phyloP scores from a whole-genome alignment of 495 filamentous ascomycete genomes.

The Pseudevernia furfuracea region DNA sequence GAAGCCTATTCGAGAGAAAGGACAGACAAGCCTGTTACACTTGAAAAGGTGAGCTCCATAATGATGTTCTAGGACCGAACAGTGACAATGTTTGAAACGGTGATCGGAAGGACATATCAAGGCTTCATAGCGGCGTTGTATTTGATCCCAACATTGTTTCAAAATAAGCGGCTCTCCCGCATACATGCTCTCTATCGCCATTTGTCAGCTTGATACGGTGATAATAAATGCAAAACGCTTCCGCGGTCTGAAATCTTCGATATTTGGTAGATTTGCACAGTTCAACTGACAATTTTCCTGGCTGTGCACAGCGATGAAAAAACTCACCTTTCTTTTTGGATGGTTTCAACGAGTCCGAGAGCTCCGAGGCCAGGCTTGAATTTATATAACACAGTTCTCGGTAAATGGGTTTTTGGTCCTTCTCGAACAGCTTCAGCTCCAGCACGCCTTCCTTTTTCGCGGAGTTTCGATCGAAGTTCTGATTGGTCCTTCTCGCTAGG shows the following conservation, averaged over 20 bases:
- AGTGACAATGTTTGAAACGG: background rate
- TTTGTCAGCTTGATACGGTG: too few species aligned
- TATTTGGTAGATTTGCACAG: too few species aligned
- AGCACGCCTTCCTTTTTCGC: background rate
- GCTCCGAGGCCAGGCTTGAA: background rate
- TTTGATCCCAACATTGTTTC: constrained; percentile 8
- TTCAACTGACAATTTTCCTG: too few species aligned
- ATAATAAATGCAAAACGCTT: too few species aligned
- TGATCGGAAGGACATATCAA: constrained; percentile 7
- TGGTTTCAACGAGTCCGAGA: background rate
- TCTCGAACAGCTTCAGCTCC: background rate
- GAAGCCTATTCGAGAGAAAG: constrained; percentile 6
- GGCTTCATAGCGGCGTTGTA: constrained; percentile 7
- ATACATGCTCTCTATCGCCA: background rate
- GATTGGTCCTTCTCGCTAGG: constrained; percentile 7
- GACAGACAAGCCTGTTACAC: constrained; percentile 1
- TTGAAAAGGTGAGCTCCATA: constrained; percentile 5
- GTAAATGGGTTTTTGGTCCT: constrained; percentile 1
- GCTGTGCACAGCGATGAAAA: too few species aligned
- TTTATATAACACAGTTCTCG: constrained; percentile 2
- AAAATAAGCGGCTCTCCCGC: background rate
- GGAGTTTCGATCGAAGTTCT: background rate
- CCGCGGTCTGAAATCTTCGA: too few species aligned
- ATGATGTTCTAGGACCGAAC: background rate
- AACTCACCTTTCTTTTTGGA: constrained; percentile 7